Conservation (phyloP, 2,329 filamentous ascomycete genomes). For the Paramyrothecium roridum region DNA sequence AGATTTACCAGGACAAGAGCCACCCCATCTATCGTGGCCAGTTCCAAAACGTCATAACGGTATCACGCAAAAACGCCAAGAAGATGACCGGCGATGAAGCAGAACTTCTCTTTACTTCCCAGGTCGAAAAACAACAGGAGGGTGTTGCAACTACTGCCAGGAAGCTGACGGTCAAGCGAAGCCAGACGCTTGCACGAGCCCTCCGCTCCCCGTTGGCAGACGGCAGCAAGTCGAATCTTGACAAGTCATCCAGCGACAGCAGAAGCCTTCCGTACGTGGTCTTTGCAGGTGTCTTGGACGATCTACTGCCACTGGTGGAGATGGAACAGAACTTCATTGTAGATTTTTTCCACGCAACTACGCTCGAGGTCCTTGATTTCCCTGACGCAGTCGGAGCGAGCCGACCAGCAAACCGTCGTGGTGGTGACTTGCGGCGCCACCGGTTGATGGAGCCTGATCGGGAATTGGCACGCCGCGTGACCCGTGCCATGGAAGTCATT, state of each 20-base stretch:
- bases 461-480: constrained; percentile 77
- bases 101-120: constrained; percentile 83
- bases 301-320: constrained; percentile 77
- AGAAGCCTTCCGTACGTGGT: constrained; percentile 75
- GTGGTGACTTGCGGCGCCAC: constrained; percentile 69
- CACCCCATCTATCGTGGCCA: constrained; percentile 77
- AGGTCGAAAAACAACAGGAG: constrained; percentile 81
- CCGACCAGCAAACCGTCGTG: constrained; percentile 64
- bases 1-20: constrained; percentile 76
- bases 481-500: constrained; percentile 84
- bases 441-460: constrained; percentile 87
- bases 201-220: constrained; percentile 68
- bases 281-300: constrained; percentile 76
- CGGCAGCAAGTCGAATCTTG: constrained; percentile 43
- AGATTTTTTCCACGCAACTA: constrained; percentile 96
- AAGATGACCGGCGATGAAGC: constrained; percentile 74
- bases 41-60: constrained; percentile 71
- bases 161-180: constrained; percentile 91
- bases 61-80: constrained; percentile 77
- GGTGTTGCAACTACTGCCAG: constrained; percentile 72
- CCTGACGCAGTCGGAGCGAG: constrained; percentile 69
- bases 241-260: constrained; percentile 60
- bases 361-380: constrained; percentile 77
- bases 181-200: constrained; percentile 77
- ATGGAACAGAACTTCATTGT: constrained; percentile 97